These are phyloP conservation scores for Calonectria hongkongensis DNA, from an alignment of 2,329 filamentous ascomycete genomes.

Conservation along the genomic window DNA sequence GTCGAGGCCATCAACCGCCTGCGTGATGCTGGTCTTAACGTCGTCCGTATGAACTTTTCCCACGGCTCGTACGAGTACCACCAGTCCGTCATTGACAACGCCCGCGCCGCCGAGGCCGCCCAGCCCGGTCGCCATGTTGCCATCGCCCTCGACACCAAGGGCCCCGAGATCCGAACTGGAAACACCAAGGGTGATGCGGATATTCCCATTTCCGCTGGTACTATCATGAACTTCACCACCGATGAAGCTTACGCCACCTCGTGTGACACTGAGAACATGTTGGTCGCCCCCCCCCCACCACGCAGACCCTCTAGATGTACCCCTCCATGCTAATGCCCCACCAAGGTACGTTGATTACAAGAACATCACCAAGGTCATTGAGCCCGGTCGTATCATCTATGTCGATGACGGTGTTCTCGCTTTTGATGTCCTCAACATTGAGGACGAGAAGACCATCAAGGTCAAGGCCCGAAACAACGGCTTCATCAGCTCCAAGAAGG, in stretches of 20 bases:
- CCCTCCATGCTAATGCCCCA: slow-evolving; percentile 32
- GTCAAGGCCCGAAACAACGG: slow-evolving; percentile 96
- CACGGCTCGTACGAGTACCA: slow-evolving; percentile 90
- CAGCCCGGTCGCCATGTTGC: slow-evolving; percentile 91
- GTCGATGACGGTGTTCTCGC: slow-evolving; percentile 98
- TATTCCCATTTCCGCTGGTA: slow-evolving; percentile 88
- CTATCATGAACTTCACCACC: slow-evolving; percentile 95
- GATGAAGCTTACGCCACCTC: slow-evolving; percentile 92
- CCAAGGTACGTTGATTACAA: slow-evolving; percentile 98
- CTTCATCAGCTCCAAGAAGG: slow-evolving; percentile 99
- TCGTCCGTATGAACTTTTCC: slow-evolving; percentile 99
- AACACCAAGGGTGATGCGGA: slow-evolving; percentile 90
- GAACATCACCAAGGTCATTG: slow-evolving; percentile 99
- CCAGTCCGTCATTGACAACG: slow-evolving; percentile 98
- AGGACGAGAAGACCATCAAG: slow-evolving; percentile 91
- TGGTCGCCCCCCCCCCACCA: slow-evolving; percentile 60
- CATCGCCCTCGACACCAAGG: slow-evolving; percentile 90
- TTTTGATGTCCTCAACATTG: slow-evolving; percentile 92
- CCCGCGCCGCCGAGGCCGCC: slow-evolving; percentile 87
- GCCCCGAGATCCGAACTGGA: slow-evolving; percentile 77
- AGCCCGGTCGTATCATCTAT: slow-evolving; percentile 93
- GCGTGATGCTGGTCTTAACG: slow-evolving; percentile 92
- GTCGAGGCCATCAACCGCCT: slow-evolving; percentile 97
- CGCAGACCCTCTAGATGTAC: slow-evolving; percentile 17
- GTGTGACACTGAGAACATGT: slow-evolving; percentile 96